Percentiles rank a stretch among this genome's conserved stretches.
phyloP scores from a whole-genome alignment of 1,284 basidiomycete genomes.

The Erythrobasidium hasegawianum region DNA sequence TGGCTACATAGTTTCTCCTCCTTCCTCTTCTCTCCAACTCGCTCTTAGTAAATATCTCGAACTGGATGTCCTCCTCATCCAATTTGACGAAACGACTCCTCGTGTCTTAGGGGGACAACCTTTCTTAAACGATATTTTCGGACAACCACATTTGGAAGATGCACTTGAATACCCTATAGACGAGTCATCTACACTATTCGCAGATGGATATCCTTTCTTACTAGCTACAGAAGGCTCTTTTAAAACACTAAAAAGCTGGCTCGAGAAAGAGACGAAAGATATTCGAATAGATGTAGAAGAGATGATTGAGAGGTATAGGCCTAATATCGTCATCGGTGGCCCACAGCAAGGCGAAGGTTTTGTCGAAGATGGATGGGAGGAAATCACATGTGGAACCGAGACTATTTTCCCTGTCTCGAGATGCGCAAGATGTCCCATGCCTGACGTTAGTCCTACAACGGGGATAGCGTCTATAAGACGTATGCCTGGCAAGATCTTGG shows the following conservation, averaged over 20 bases:
- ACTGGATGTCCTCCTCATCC: conserved; percentile 14
- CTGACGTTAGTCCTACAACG: conserved; percentile 19
- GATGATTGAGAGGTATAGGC: conserved; percentile 19
- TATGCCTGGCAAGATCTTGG: conserved; percentile 24
- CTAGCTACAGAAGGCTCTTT: conserved; percentile 26
- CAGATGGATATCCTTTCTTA: conserved; percentile 26
- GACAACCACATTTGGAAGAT: conserved; percentile 1
- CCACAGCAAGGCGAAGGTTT: conserved; percentile 24
- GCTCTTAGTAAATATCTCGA: conserved; percentile 9
- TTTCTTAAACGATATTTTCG: conserved; percentile 24
- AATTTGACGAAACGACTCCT: conserved; percentile 21
- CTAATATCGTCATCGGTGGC: conserved; percentile 20
- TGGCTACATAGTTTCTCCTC: conserved; percentile 24
- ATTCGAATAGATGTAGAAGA: conserved; percentile 25
- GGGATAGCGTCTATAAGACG: conserved; percentile 19
- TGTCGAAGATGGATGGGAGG: conserved; percentile 28
- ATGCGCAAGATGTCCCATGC: conserved; percentile 29
- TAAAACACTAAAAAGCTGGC: conserved; percentile 7
- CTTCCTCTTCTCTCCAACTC: conserved; percentile 5
- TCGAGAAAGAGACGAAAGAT: conserved; percentile 20
- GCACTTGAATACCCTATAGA: conserved; percentile 29
- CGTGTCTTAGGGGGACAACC: conserved; percentile 18
- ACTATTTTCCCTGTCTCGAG: conserved; percentile 25
- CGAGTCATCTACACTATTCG: conserved; percentile 26
- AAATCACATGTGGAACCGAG: conserved; percentile 4